Conservation (phyloP, 2,329 filamentous ascomycete species). For the Neofusicoccum cordaticola region DNA sequence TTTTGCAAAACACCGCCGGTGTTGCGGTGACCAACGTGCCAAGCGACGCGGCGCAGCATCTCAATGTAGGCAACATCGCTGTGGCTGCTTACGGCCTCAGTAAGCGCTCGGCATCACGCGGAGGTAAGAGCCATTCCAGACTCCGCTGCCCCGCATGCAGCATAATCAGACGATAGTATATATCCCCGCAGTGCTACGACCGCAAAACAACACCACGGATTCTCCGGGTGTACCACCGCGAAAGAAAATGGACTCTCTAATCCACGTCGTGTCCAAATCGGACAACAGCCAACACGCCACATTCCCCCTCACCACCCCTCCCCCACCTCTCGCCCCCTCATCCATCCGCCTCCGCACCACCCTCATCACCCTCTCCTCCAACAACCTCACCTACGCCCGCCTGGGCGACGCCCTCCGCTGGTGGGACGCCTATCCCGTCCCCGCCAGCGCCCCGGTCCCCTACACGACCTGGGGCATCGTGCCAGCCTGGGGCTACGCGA, state of each 20-base stretch:
- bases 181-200: no score
- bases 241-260: not conserved
- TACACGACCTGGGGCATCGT: conserved; percentile 48
- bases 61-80: no score
- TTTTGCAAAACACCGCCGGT: no score
- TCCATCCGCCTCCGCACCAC: not conserved
- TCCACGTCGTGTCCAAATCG: conserved; percentile 22
- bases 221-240: no score
- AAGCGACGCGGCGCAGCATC: no score
- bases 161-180: no score
- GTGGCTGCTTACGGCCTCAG: no score
- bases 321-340: conserved; percentile 3
- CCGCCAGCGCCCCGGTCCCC: conserved; percentile 32
- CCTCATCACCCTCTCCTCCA: conserved; percentile 18
- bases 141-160: no score
- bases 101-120: no score
- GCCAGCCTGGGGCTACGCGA: conserved; percentile 50
- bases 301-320: not conserved
- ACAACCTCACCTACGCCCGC: conserved; percentile 27
- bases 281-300: conserved; percentile 13
- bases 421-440: conserved; percentile 49
- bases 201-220: not conserved
- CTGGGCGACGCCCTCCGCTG: conserved; percentile 28
- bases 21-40: no score
- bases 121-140: no score